These are phyloP conservation scores for Prunus dulcis DNA, from an alignment of 306 rosid species.

Conservation along the genomic window DNA sequence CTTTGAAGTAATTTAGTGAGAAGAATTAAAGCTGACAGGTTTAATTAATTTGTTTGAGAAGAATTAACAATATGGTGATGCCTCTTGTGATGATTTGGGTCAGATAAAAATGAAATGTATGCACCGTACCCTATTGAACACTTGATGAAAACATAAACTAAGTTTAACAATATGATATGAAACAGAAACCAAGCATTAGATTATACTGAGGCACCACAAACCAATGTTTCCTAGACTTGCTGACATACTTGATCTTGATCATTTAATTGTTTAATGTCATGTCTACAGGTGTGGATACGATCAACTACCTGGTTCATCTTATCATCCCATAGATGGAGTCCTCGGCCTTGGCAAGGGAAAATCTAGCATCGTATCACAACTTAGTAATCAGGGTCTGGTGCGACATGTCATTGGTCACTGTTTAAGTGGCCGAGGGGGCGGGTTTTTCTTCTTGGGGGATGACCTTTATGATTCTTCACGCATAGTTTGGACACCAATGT, in stretches of 20 bases:
- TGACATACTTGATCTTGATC: neutral
- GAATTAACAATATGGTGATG: neutral
- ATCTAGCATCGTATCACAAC: slow-evolving; percentile 74
- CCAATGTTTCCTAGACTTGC: neutral
- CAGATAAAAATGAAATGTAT: neutral
- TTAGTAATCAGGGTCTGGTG: slow-evolving; percentile 58
- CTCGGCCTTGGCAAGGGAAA: slow-evolving; percentile 93
- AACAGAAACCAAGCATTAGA: neutral
- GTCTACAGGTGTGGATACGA: slow-evolving; percentile 82
- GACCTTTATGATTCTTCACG: slow-evolving; percentile 52
- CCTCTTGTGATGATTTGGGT: neutral
- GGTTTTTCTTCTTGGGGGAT: slow-evolving; percentile 79
- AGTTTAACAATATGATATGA: neutral
- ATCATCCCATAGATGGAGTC: slow-evolving; percentile 75
- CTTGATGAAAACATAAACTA: neutral
- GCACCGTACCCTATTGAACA: neutral
- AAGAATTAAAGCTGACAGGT: neutral
- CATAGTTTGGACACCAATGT: slow-evolving; percentile 64
- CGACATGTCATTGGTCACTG: slow-evolving; percentile 83
- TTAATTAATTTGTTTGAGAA: neutral
- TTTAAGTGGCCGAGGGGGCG: slow-evolving; percentile 78
- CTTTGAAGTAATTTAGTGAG: neutral
- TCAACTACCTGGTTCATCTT: slow-evolving; percentile 59
- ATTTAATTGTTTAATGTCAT: slow-evolving; percentile 6
- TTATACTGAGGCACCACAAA: neutral